These are phyloP conservation scores for Dichotomocladium elegans DNA, from an alignment of 371 early-diverging fungal species.

Conservation along the genomic window DNA sequence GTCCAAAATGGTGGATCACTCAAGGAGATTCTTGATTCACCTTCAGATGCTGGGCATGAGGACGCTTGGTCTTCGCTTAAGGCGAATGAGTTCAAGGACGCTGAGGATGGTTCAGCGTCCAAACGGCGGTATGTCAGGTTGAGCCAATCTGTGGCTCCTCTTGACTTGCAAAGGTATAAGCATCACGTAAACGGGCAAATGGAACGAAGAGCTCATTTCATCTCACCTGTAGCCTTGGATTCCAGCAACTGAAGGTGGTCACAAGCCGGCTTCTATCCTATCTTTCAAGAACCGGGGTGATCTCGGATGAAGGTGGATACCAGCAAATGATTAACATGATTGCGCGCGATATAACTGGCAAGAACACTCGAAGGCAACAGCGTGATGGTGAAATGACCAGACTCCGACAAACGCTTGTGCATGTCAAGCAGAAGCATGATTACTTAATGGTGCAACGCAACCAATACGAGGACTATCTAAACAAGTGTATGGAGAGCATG, in stretches of 20 bases:
- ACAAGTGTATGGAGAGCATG: constrained; percentile 84
- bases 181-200: neutral
- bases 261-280: constrained; percentile 22
- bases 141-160: constrained; percentile 21
- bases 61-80: constrained; percentile 54
- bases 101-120: constrained; percentile 2
- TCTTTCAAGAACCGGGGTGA: constrained; percentile 35
- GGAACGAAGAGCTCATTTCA: neutral
- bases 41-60: constrained; percentile 75
- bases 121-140: constrained; percentile 33
- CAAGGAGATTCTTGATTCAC: constrained; percentile 76
- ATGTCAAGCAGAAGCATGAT: constrained; percentile 75
- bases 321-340: constrained; percentile 91
- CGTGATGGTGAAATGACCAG: constrained; percentile 70
- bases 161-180: constrained; percentile 35
- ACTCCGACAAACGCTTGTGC: constrained; percentile 72
- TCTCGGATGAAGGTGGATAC: constrained; percentile 46
- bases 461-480: constrained; percentile 87
- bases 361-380: constrained; percentile 80
- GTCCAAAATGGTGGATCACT: constrained; percentile 81
- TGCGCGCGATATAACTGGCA: constrained; percentile 89
- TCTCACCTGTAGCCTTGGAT: constrained; percentile 16
- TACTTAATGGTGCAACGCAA: constrained; percentile 85
- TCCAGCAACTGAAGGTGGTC: constrained; percentile 34
- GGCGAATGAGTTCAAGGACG: constrained; percentile 33